phyloP scores from a whole-genome alignment of 345 rosid species.

The Rhodamnia rubescens region DNA sequence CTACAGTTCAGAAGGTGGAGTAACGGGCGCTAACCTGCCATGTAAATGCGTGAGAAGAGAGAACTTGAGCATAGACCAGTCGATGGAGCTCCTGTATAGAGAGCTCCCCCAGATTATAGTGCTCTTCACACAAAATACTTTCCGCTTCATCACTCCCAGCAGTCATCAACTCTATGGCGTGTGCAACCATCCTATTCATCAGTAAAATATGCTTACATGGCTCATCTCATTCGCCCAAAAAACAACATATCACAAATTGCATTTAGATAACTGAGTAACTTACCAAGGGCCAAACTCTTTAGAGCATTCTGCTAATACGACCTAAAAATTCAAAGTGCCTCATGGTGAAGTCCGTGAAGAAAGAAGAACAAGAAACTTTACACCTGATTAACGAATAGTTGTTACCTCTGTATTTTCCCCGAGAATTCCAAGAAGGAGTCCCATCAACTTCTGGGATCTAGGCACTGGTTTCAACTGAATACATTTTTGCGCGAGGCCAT shows the following conservation, averaged over 20 bases:
- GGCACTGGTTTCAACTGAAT: conserved; percentile 56
- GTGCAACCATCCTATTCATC: conserved; percentile 77
- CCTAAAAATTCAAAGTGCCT: conserved; percentile 25
- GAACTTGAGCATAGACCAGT: conserved; percentile 90
- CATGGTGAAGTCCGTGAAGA: neutral
- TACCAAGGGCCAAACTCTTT: conserved; percentile 95
- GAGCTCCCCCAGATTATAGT: conserved; percentile 56
- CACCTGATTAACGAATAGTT: neutral
- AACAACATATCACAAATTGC: neutral
- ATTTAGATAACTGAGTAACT: conserved; percentile 9
- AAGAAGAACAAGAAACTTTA: neutral
- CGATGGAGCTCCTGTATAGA: conserved; percentile 86
- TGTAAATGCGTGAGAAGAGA: conserved; percentile 79
- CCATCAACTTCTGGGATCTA: conserved; percentile 57
- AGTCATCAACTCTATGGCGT: conserved; percentile 75
- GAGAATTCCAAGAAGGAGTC: conserved; percentile 67
- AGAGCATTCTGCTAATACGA: conserved; percentile 84
- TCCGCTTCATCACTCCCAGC: conserved; percentile 76
- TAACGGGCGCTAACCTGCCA: conserved; percentile 34
- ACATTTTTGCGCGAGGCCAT: conserved; percentile 75
- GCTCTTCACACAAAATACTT: conserved; percentile 67
- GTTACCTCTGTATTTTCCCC: conserved; percentile 85
- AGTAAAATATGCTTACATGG: neutral
- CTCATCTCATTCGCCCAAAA: neutral
- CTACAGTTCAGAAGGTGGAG: neutral